A percentile compares a stretch with the other conserved stretches of the same genome.
Conservation (phyloP, 192 early-diverging fungal species). For the Entomortierella parvispora region DNA sequence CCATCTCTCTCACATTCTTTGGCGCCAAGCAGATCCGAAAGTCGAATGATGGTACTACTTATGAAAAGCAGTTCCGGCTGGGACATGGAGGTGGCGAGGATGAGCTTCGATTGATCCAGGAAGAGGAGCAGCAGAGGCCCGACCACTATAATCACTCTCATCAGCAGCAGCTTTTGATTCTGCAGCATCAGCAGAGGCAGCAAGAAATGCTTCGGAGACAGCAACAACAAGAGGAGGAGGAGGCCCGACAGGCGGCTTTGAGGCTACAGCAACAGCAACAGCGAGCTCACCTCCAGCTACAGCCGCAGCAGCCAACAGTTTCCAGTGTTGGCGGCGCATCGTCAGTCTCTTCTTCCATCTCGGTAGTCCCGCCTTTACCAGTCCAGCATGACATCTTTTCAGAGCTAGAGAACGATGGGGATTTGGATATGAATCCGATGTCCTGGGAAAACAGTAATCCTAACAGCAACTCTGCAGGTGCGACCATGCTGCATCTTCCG, state of each 20-base stretch:
- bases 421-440: slow-evolving; percentile 26
- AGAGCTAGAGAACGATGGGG: slow-evolving; percentile 33
- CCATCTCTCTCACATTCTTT: slow-evolving; percentile 44
- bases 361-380: slow-evolving; percentile 21
- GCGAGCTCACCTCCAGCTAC: not conserved
- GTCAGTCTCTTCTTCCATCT: slow-evolving; percentile 6
- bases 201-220: slow-evolving; percentile 6
- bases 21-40: slow-evolving; percentile 47
- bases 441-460: slow-evolving; percentile 12
- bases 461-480: not conserved
- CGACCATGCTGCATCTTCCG: not conserved
- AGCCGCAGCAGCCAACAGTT: not conserved
- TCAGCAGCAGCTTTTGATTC: slow-evolving; percentile 35
- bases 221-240: not conserved
- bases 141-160: slow-evolving; percentile 35
- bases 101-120: slow-evolving; percentile 26
- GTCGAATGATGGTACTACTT: slow-evolving; percentile 33
- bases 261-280: slow-evolving; percentile 19
- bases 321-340: slow-evolving; percentile 16
- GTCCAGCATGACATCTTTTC: slow-evolving; percentile 25
- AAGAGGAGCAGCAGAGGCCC: slow-evolving; percentile 34
- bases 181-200: slow-evolving; percentile 31
- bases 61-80: slow-evolving; percentile 36
- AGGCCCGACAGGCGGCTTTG: not conserved
- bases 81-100: slow-evolving; percentile 49